These are phyloP conservation scores for Fusarium siculi DNA, from an alignment of 2,329 filamentous ascomycete genomes.

Conservation along the genomic window DNA sequence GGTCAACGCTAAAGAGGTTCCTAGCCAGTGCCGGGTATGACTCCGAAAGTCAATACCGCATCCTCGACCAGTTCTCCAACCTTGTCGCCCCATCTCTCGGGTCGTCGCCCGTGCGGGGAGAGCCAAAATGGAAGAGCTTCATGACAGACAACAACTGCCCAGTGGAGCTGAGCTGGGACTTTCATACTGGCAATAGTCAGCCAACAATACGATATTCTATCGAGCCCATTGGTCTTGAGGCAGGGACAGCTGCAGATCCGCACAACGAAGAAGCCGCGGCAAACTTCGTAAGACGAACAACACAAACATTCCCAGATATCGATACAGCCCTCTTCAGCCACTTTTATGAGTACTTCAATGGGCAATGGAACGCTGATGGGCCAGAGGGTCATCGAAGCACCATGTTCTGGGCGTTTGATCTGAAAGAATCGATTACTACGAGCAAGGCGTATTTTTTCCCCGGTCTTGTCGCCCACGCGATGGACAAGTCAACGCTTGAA, in stretches of 20 bases:
- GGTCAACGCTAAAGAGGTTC: neutral
- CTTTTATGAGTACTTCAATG: neutral
- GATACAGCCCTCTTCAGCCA: neutral
- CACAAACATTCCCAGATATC: neutral
- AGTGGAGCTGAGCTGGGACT: slow-evolving; percentile 53
- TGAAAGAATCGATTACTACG: neutral
- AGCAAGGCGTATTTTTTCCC: neutral
- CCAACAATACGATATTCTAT: slow-evolving; percentile 48
- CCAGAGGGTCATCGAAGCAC: neutral
- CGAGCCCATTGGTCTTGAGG: slow-evolving; percentile 47
- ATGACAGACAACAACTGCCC: slow-evolving; percentile 54
- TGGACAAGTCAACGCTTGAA: neutral
- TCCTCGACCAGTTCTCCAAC: neutral
- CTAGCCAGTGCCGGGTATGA: neutral
- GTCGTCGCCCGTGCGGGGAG: neutral
- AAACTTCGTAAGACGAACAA: neutral
- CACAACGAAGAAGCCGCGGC: slow-evolving; percentile 30
- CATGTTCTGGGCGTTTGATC: neutral
- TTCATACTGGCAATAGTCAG: slow-evolving; percentile 19
- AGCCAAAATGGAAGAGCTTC: slow-evolving; percentile 48
- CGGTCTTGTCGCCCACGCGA: neutral
- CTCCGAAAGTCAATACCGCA: neutral
- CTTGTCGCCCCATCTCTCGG: slow-evolving; percentile 8
- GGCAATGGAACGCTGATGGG: accelerated
- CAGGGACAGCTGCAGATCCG: slow-evolving; percentile 43